Conservation (phyloP, 1,284 basidiomycete species). For the Boletus semigastroideus region DNA sequence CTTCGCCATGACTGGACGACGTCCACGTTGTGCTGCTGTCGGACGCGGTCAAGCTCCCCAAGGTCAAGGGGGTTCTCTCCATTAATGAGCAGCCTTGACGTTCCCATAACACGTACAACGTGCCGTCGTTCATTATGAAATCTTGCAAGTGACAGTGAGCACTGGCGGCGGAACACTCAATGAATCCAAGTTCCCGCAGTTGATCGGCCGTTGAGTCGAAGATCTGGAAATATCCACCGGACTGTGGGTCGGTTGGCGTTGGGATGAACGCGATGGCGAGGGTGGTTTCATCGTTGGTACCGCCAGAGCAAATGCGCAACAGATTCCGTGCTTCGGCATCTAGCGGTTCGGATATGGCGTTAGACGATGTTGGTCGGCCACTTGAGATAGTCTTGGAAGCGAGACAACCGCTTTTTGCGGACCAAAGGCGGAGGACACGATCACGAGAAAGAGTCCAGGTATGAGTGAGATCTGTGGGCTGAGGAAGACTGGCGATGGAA, state of each 20-base stretch:
- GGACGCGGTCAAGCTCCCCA: slow-evolving; percentile 37
- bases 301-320: slow-evolving; percentile 53
- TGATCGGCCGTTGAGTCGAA: slow-evolving; percentile 54
- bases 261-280: slow-evolving; percentile 65
- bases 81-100: slow-evolving; percentile 72
- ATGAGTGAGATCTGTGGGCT: slow-evolving; percentile 69
- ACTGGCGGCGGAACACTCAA: slow-evolving; percentile 59
- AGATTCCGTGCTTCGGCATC: slow-evolving; percentile 60
- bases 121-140: slow-evolving; percentile 56
- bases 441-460: slow-evolving; percentile 89
- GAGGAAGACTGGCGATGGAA: slow-evolving; percentile 63
- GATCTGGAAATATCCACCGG: slow-evolving; percentile 71
- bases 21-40: slow-evolving; percentile 47
- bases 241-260: slow-evolving; percentile 55
- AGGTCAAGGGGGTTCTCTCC: slow-evolving; percentile 51
- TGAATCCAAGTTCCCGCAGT: slow-evolving; percentile 51
- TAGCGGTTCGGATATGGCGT: slow-evolving; percentile 47
- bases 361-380: slow-evolving; percentile 22
- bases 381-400: slow-evolving; percentile 52
- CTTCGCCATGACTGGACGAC: slow-evolving; percentile 54
- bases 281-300: slow-evolving; percentile 43
- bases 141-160: slow-evolving; percentile 73
- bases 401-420: slow-evolving; percentile 65
- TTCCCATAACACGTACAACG: slow-evolving; percentile 73
- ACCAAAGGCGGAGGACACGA: slow-evolving; percentile 82